Percentiles rank a stretch among this genome's conserved stretches.
Conservation (phyloP, 2,329 filamentous ascomycete species). For the Didymosphaeria variabile region DNA sequence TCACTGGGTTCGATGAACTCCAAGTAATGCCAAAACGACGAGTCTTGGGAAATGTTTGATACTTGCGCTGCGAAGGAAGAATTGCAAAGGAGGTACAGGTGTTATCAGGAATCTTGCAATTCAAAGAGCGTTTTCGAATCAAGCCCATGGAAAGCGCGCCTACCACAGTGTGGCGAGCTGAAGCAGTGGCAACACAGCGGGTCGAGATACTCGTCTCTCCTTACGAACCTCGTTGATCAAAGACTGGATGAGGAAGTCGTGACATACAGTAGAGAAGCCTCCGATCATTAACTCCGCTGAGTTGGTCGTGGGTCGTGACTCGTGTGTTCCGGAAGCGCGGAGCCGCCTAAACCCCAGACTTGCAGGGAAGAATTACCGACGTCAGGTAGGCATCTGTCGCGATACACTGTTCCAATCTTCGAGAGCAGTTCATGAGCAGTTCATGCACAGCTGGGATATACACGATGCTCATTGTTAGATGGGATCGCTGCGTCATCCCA, state of each 20-base stretch:
- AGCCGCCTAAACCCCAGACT: background rate
- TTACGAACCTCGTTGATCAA: background rate
- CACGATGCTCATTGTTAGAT: background rate
- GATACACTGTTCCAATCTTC: background rate
- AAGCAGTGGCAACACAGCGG: background rate
- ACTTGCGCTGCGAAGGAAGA: too few relatives aligned
- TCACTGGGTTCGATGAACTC: too few relatives aligned
- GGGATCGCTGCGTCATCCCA: constrained; percentile 1
- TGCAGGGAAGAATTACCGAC: background rate
- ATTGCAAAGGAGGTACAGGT: too few relatives aligned
- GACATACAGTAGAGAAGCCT: background rate
- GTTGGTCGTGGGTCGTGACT: background rate
- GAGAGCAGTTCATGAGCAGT: background rate
- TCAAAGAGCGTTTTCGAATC: background rate
- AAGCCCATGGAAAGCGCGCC: too few relatives aligned
- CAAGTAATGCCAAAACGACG: too few relatives aligned
- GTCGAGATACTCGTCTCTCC: background rate
- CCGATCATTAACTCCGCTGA: background rate
- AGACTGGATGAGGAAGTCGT: background rate
- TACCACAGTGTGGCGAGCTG: background rate
- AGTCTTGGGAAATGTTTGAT: too few relatives aligned
- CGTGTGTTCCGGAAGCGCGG: background rate
- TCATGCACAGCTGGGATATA: background rate
- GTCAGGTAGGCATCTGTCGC: background rate
- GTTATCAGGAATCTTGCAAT: background rate